phyloP scores from a whole-genome alignment of 164 flowering plant genomes.

The Chimonanthus praecox region DNA sequence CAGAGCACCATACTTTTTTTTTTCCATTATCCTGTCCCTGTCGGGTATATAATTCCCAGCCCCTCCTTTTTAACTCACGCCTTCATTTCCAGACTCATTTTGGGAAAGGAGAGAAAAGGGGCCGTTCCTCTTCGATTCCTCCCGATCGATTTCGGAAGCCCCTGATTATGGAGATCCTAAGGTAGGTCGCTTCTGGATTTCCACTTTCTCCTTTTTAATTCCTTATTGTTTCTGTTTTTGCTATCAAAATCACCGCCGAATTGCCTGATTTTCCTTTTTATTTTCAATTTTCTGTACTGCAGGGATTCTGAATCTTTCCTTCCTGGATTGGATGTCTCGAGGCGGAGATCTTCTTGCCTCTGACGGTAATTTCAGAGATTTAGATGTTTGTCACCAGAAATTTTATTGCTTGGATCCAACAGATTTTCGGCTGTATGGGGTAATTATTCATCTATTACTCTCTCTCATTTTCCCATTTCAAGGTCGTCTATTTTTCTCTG shows the following conservation, averaged over 20 bases:
- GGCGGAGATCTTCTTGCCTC: conserved; percentile 7
- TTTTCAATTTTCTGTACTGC: not conserved
- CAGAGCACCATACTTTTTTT: not conserved
- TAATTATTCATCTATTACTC: conserved; percentile 20
- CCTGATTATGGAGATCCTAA: not conserved
- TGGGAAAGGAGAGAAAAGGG: not conserved
- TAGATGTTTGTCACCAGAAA: conserved; percentile 29
- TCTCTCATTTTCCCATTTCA: not conserved
- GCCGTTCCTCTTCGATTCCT: no score
- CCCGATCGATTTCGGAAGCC: not conserved
- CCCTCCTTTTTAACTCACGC: not conserved
- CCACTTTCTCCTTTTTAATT: no score
- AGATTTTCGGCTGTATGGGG: conserved; percentile 62
- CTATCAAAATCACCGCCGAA: not conserved
- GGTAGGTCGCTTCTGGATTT: not conserved
- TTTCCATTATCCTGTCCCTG: not conserved
- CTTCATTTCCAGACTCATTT: conserved; percentile 1
- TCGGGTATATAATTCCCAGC: not conserved
- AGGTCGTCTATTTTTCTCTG: not conserved
- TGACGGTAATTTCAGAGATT: conserved; percentile 5
- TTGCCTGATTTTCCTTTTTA: not conserved
- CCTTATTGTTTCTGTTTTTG: not conserved
- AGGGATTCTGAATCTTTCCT: not conserved
- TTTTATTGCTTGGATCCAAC: conserved; percentile 43
- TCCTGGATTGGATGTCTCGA: conserved; percentile 1